Evolutionary conservation across 2,329 filamentous ascomycete species (phyloP), one percentile per base, ranked within the genome.

Genomic region (Exutisphaerella laricina): DNA sequence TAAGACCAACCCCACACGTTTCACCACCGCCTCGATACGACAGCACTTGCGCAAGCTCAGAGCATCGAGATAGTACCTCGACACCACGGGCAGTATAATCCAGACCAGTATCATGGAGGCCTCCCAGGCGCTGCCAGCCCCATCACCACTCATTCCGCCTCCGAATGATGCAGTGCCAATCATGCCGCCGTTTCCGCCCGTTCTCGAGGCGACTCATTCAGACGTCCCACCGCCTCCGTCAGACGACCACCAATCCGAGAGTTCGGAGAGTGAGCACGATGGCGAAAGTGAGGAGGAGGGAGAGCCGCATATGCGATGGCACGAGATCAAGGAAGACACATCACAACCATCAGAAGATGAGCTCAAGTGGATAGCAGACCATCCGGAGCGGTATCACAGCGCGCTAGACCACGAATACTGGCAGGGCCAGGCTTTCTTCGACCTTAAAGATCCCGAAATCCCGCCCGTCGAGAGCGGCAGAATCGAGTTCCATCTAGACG

Each of bases 371-470:
- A 78, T 81, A 22, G 71, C 77, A 38, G 62, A 65, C 3, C 61
- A 61, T 4, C 66, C 65, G 37, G 70, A 75, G 41, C 33, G 33
- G n/a, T 35, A 35, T n/a, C 67, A 74, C 48, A 78, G 71, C 58
- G 78, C 77, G n/a, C 56, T 72, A 33, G 75, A 82, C 50, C 70
- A 79, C 55, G 62, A 70, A 14, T 70, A 80, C 55, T 80, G 77
- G 75, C 74, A 80, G 57, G 70, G 70, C 46, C 68, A 71, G 49
- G 73, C 78, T 6, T 80, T 75, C 52, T 65, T 69, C 18, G 66
- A 73, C 3, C 62, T 79, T 6, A 70, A 80, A 5, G 78, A 82
- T 49, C 75, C 77, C 0, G 77, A 80, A 46, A 72, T 78, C 49
- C 64, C 63, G 8, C 70, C 75, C 5, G 60, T 63, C n/a, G 71